Evolutionary conservation across 2,329 filamentous ascomycete genomes (phyloP).

Genomic region (Cercospora citrullina): DNA sequence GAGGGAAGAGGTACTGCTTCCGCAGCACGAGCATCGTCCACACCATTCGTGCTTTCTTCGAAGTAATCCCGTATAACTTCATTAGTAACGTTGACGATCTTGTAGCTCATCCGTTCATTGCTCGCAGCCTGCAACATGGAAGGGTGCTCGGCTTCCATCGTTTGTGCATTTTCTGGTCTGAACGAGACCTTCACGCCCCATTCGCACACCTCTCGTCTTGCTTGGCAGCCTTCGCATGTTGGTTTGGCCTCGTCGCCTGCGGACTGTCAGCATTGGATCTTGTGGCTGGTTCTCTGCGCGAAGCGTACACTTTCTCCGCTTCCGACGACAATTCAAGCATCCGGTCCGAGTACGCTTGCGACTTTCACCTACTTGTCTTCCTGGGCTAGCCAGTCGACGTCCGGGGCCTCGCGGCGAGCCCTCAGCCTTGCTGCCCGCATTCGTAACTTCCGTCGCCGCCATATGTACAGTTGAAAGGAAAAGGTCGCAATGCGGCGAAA

Average conservation of each 20-base stretch:
- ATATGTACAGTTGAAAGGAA: neutral
- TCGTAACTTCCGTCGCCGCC: constrained; percentile 17
- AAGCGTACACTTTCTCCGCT: constrained; percentile 37
- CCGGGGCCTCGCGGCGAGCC: constrained; percentile 14
- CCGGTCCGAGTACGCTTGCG: constrained; percentile 37
- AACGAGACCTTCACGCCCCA: constrained; percentile 36
- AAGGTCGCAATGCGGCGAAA: neutral
- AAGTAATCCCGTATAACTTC: constrained; percentile 37
- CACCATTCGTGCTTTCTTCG: constrained; percentile 27
- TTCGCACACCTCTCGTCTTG: constrained; percentile 35
- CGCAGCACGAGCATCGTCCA: constrained; percentile 18
- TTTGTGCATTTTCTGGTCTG: constrained; percentile 35
- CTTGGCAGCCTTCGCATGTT: constrained; percentile 36
- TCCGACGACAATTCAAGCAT: constrained; percentile 39
- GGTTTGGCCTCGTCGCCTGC: constrained; percentile 38
- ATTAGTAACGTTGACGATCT: constrained; percentile 38
- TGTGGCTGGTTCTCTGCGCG: neutral
- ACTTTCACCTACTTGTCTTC: constrained; percentile 17
- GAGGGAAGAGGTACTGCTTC: constrained; percentile 6
- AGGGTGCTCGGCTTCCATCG: constrained; percentile 34
- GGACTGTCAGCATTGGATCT: neutral
- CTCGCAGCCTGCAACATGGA: constrained; percentile 33
- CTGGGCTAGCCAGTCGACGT: constrained; percentile 30
- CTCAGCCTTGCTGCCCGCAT: constrained; percentile 17
- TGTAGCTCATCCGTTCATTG: constrained; percentile 22